These are phyloP conservation scores for Metschnikowia hibisci DNA, from an alignment of 805 yeast species.

Conservation along the genomic window DNA sequence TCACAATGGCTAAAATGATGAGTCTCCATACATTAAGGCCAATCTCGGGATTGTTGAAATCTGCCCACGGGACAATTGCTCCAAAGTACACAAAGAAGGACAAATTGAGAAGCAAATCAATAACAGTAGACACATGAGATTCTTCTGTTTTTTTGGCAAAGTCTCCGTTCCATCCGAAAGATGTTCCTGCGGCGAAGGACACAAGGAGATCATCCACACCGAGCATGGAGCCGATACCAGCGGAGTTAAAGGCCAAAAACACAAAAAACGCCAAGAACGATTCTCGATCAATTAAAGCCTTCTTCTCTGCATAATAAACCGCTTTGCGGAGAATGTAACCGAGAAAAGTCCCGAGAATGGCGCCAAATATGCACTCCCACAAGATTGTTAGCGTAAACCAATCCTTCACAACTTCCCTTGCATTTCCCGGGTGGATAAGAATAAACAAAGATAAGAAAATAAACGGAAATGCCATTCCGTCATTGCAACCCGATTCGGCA, in stretches of 20 bases:
- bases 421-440: slow-evolving; percentile 61
- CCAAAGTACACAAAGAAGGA: slow-evolving; percentile 89
- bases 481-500: slow-evolving; percentile 89
- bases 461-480: slow-evolving; percentile 95
- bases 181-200: slow-evolving; percentile 89
- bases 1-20: slow-evolving; percentile 66
- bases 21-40: slow-evolving; percentile 80
- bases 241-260: slow-evolving; percentile 76
- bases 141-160: slow-evolving; percentile 80
- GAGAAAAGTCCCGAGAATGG: slow-evolving; percentile 64
- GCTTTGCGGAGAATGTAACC: slow-evolving; percentile 71
- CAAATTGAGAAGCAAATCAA: slow-evolving; percentile 76
- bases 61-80: slow-evolving; percentile 84
- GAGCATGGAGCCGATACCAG: slow-evolving; percentile 83
- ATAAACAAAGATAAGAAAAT: slow-evolving; percentile 66
- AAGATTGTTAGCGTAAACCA: slow-evolving; percentile 76
- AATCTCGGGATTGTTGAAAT: slow-evolving; percentile 55
- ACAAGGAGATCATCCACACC: slow-evolving; percentile 89
- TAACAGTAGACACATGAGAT: slow-evolving; percentile 84
- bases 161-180: slow-evolving; percentile 93
- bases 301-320: slow-evolving; percentile 68
- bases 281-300: slow-evolving; percentile 76
- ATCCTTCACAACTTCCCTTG: slow-evolving; percentile 66
- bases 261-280: slow-evolving; percentile 83
- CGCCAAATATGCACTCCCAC: slow-evolving; percentile 80